Conservation (phyloP, 306 rosid species). For the Sesbania bispinosa region DNA sequence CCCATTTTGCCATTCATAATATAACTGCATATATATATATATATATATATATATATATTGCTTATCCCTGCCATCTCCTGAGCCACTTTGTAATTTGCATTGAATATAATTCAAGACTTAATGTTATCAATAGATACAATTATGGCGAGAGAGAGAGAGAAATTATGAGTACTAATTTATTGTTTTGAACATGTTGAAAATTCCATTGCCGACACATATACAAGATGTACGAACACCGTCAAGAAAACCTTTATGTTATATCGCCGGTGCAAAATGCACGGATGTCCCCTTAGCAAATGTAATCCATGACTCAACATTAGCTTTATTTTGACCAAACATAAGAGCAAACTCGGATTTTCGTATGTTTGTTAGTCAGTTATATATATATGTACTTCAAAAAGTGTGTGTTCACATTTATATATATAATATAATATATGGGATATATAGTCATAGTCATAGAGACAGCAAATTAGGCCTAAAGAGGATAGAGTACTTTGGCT, state of each 20-base stretch:
- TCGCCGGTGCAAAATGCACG: neutral
- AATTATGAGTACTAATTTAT: no score
- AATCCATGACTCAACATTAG: constrained; percentile 16
- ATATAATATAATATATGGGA: no score
- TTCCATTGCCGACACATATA: constrained; percentile 22
- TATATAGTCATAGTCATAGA: no score
- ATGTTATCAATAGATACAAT: neutral
- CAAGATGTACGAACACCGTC: constrained; percentile 35
- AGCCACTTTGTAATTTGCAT: no score
- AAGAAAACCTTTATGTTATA: constrained; percentile 12
- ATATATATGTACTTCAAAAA: neutral
- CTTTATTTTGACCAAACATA: constrained; percentile 22
- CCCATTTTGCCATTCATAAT: no score
- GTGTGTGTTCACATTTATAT: neutral
- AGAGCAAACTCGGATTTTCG: neutral
- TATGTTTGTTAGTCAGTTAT: neutral
- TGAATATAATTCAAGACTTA: no score
- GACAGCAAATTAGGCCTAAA: no score
- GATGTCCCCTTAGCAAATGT: neutral
- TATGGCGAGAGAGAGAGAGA: no score
- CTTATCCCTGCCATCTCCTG: no score
- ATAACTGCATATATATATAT: no score
- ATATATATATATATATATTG: no score
- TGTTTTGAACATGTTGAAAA: constrained; percentile 13
- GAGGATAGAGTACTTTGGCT: no score